These are phyloP conservation scores for Xylogone sp. DNA, from an alignment of 2,329 filamentous ascomycete genomes.

Conservation along the genomic window DNA sequence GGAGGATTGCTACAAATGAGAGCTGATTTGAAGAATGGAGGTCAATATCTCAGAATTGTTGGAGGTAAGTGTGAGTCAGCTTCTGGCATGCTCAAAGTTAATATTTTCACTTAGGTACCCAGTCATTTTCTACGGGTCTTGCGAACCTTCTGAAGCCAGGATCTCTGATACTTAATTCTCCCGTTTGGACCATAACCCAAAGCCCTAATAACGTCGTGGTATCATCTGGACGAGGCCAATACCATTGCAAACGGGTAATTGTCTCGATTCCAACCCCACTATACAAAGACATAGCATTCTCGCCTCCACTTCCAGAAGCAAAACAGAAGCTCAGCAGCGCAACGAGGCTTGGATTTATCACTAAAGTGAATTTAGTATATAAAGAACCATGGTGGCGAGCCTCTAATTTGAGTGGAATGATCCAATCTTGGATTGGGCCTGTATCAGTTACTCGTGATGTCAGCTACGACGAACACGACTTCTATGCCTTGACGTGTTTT, in stretches of 20 bases:
- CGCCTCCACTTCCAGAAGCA: slow-evolving; percentile 36
- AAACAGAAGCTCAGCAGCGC: slow-evolving; percentile 31
- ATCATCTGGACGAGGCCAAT: slow-evolving; percentile 1
- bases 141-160: slow-evolving; percentile 8
- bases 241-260: slow-evolving; percentile 33
- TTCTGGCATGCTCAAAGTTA: background rate
- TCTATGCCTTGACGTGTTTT: slow-evolving; percentile 37
- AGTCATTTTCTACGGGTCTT: slow-evolving; percentile 11
- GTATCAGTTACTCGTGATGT: slow-evolving; percentile 43
- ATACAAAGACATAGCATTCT: slow-evolving; percentile 41
- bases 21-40: slow-evolving; percentile 48
- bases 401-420: slow-evolving; percentile 40
- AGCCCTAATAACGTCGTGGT: slow-evolving; percentile 4
- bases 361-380: slow-evolving; percentile 32
- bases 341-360: slow-evolving; percentile 39
- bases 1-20: slow-evolving; percentile 49
- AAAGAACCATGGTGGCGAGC: slow-evolving; percentile 9
- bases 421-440: slow-evolving; percentile 42
- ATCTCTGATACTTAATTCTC: slow-evolving; percentile 10
- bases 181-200: slow-evolving; percentile 9
- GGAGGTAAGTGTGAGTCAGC: slow-evolving; percentile 7
- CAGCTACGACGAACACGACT: slow-evolving; percentile 21
- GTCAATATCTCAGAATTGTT: slow-evolving; percentile 21
- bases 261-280: slow-evolving; percentile 46
- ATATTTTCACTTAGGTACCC: slow-evolving; percentile 8